Evolutionary conservation across 2,329 filamentous ascomycete species (phyloP), one percentile per base, ranked within the genome.

Genomic region (Cytospora schulzeri): DNA sequence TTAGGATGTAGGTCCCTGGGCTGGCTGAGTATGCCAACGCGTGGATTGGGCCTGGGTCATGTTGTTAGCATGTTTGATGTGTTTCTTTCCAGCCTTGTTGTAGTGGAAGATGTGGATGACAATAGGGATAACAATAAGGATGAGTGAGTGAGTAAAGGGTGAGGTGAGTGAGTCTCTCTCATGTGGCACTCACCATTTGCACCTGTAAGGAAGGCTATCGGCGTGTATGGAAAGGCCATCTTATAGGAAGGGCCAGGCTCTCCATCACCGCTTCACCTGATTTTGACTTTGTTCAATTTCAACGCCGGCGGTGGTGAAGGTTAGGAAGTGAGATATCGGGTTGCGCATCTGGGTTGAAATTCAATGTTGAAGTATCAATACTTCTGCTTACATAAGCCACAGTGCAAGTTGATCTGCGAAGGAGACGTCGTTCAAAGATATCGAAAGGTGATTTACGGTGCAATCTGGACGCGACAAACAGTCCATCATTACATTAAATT

Each of bases 1-100:
- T 93, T 65, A 98, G 85, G 74, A 97, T 85, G 73, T 92, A 92
- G 4, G 88, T 89, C 50, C 89, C 89, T 19, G 89, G 86, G 15
- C 85, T 87, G 66, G 88, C 85, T 61, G 90, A 92, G 77, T 92
- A 92, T 60, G 86, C 81, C 61, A 92, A 81, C 56, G 90, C 86
- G 74, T 92, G 91, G 57, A 92, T 83, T 41, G 90, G 88, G 65
- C 88, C 89, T 91, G 71, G 31, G 51, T 52, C 38, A 60, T 56
- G 24, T 22, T 29, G 57, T 60, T 14, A 61, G 38, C n/a, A 11
- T 22, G n/a, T n/a, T n/a, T n/a, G n/a, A n/a, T n/a, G n/a, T n/a
- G n/a, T n/a, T n/a, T n/a, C n/a, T n/a, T n/a, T n/a, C n/a, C n/a
- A n/a, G n/a, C n/a, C n/a, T n/a, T n/a, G n/a, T n/a, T n/a, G n/a